A percentile compares a stretch with the other conserved stretches of the same genome.
These are phyloP conservation scores for Colletotrichum trifolii DNA, from an alignment of 2,329 filamentous ascomycete genomes.

Conservation along the genomic window DNA sequence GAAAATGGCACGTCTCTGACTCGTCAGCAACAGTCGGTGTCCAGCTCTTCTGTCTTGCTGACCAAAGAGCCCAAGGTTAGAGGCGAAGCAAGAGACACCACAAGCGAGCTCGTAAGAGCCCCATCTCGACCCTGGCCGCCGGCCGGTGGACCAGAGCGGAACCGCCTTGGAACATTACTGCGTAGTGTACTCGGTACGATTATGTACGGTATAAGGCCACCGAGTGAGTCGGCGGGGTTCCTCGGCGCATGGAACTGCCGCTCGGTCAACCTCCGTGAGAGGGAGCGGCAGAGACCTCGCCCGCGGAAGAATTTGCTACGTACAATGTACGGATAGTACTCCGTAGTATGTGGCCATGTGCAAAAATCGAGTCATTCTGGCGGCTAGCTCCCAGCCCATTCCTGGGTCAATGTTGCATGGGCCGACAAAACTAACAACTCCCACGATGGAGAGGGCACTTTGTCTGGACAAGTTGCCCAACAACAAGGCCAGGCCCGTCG, in stretches of 20 bases:
- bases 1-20: neutral
- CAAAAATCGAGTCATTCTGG: constrained; percentile 29
- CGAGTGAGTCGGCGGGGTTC: constrained; percentile 22
- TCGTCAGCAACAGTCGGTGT: too few species aligned
- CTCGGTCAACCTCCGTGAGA: constrained; percentile 35
- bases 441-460: neutral
- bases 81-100: too few species aligned
- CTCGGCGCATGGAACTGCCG: constrained; percentile 25
- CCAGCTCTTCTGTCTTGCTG: too few species aligned
- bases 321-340: too few species aligned
- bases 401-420: constrained; percentile 1
- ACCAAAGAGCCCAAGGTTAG: too few species aligned
- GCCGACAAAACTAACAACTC: neutral
- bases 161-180: neutral
- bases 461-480: too few species aligned
- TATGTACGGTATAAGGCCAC: too few species aligned
- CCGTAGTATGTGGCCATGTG: too few species aligned
- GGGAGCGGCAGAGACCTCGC: too few species aligned
- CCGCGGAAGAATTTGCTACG: too few species aligned
- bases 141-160: constrained; percentile 11
- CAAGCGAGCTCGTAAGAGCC: constrained; percentile 1
- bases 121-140: constrained; percentile 17
- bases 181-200: too few species aligned
- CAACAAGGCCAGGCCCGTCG: constrained; percentile 25
- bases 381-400: neutral